Conservation (phyloP, 768 basidiomycete genomes). For the Russula sp. region DNA sequence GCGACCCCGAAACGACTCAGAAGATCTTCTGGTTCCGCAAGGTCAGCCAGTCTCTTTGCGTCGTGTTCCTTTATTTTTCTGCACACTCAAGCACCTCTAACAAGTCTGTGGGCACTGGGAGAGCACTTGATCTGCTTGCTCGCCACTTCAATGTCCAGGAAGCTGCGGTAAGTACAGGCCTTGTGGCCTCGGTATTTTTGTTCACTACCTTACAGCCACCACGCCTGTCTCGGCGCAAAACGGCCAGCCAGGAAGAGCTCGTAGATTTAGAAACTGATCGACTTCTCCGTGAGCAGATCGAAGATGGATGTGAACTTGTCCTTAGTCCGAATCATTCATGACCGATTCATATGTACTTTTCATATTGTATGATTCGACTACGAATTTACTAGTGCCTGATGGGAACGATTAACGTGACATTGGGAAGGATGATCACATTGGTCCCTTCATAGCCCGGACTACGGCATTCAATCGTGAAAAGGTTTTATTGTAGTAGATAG, state of each 20-base stretch:
- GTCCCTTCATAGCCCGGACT: background rate
- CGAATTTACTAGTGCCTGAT: background rate
- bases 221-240: constrained; percentile 28
- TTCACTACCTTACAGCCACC: constrained; percentile 32
- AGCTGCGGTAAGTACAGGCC: constrained; percentile 3
- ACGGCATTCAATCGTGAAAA: background rate
- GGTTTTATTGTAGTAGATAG: constrained; percentile 16
- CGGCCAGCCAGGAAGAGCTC: constrained; percentile 25
- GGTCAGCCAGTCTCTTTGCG: constrained; percentile 42
- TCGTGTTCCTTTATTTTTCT: background rate
- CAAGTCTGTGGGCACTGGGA: constrained; percentile 51
- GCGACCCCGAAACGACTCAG: constrained; percentile 31
- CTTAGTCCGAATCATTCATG: background rate
- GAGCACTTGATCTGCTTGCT: constrained; percentile 50
- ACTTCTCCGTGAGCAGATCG: constrained; percentile 41
- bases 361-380: background rate
- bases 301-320: constrained; percentile 40
- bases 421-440: background rate
- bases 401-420: background rate
- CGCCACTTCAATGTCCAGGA: constrained; percentile 31
- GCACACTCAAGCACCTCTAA: background rate
- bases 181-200: constrained; percentile 24
- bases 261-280: constrained; percentile 41
- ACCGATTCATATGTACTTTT: background rate
- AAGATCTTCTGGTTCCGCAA: constrained; percentile 64